These are phyloP conservation scores for Prosopis cineraria DNA, from an alignment of 306 rosid genomes.

Conservation along the genomic window DNA sequence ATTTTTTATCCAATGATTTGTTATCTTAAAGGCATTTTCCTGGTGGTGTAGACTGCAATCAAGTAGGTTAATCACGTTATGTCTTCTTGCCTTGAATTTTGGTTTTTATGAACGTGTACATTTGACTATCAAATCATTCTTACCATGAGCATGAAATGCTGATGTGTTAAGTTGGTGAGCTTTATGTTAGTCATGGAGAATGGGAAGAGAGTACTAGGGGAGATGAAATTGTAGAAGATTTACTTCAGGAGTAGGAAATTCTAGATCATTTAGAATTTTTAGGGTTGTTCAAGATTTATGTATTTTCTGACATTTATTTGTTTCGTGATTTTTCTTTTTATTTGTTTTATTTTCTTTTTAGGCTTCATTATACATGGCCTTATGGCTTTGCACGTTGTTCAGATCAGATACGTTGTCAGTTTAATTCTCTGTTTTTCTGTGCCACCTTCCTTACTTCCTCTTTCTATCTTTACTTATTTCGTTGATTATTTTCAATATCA, in stretches of 20 bases:
- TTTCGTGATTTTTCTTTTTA: background rate
- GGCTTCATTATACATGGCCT: background rate
- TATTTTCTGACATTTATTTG: background rate
- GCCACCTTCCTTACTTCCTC: background rate
- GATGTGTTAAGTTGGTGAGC: background rate
- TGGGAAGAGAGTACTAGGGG: background rate
- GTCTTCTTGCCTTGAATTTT: conserved; percentile 16
- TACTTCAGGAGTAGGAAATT: too few species aligned
- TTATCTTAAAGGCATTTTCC: conserved; percentile 12
- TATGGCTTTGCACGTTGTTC: background rate
- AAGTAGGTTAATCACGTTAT: conserved; percentile 2
- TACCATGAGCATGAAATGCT: background rate
- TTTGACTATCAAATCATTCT: background rate
- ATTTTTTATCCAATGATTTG: conserved; percentile 28
- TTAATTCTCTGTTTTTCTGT: background rate
- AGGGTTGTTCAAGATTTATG: background rate
- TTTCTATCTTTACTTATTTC: background rate
- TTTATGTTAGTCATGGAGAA: background rate
- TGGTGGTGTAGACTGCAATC: conserved; percentile 20
- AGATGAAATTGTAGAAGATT: too few species aligned
- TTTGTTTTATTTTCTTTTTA: background rate
- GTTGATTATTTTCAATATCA: background rate
- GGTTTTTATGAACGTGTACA: background rate
- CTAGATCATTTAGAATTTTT: too few species aligned
- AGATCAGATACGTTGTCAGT: background rate